Evolutionary conservation across 139 green algal species (phyloP).

Genomic region (Chlamydomonas sp.): DNA sequence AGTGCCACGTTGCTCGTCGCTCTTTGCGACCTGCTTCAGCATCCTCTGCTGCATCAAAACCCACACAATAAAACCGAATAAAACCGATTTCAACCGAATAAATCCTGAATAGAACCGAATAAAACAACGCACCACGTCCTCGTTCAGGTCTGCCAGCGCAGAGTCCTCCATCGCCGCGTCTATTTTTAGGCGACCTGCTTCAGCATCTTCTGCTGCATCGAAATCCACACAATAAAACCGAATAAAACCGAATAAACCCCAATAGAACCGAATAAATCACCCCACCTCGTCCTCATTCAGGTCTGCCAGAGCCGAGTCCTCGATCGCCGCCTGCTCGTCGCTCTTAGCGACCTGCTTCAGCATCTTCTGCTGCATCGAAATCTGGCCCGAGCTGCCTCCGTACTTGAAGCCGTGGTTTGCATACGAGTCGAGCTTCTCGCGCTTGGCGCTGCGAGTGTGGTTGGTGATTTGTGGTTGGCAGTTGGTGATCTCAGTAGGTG

Average conservation of each 20-base stretch:
- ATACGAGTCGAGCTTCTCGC: constrained; percentile 3
- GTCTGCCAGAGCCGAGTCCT: background rate
- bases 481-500: too few species aligned
- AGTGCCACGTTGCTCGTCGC: background rate
- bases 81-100: too few species aligned
- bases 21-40: constrained; percentile 2
- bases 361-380: constrained; percentile 12
- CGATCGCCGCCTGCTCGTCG: background rate
- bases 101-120: too few species aligned
- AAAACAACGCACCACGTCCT: too few species aligned
- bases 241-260: too few species aligned
- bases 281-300: too few species aligned
- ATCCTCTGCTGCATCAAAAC: constrained; percentile 15
- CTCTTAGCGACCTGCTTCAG: background rate
- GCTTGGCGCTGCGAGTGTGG: constrained; percentile 4
- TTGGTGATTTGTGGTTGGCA: too few species aligned
- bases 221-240: too few species aligned
- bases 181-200: background rate
- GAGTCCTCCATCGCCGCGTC: background rate
- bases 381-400: constrained; percentile 5
- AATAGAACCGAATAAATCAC: too few species aligned
- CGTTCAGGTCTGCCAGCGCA: background rate
- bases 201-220: constrained; percentile 14
- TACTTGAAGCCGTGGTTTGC: constrained; percentile 10
- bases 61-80: too few species aligned